Base-by-base conservation (phyloP, 148 eudicot genomes). In the Heliosperma pusillum region DNA sequence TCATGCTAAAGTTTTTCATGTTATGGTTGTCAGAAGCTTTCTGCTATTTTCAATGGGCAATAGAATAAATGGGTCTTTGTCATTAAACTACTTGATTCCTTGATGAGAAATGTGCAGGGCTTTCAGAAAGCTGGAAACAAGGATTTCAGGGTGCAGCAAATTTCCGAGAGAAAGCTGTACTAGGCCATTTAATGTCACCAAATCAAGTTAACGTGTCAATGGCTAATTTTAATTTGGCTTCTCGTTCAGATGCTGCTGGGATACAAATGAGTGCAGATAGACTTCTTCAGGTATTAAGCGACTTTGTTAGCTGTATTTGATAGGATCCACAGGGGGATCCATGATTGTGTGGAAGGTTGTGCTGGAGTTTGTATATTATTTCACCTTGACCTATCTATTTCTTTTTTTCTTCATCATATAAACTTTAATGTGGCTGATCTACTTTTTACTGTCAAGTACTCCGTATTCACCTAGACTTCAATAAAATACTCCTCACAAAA, bases 201-300 rank as follows among this genome's bases (percentile, higher is more conserved):
- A 74, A 79, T 70, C 88, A 75, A 36, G 84, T 73, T 61, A 86
- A 83, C 57, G 40, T 69, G 45, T 60, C 74, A 70, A 72, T 71
- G 69, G 74, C 80, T 71, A 78, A 56, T 64, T 3, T 66, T 25
- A 74, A 45, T 77, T 53, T 79, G 66, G 74, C 86, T 8, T 53
- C 86, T 63, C 85, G 86, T 63, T 84, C 71, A 42, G 82, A 78
- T 78, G 86, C 86, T 71, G 82, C 86, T 53, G 87, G 86, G 69
- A 70, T 74, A 55, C 69, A 81, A 27, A 58, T 64, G 52, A 77
- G 78, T 79, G 82, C 78, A 76, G 85, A 84, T 72, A 82, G 79
- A 69, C 62, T 78, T 27, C 76, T 75, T 82, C 90, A 89, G 88
- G 93, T 89, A 78, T 25, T 76, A 26, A 45, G 50, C 50, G 19